Evolutionary conservation across 2,329 filamentous ascomycete species (phyloP).

Genomic region (Microsporum canis): DNA sequence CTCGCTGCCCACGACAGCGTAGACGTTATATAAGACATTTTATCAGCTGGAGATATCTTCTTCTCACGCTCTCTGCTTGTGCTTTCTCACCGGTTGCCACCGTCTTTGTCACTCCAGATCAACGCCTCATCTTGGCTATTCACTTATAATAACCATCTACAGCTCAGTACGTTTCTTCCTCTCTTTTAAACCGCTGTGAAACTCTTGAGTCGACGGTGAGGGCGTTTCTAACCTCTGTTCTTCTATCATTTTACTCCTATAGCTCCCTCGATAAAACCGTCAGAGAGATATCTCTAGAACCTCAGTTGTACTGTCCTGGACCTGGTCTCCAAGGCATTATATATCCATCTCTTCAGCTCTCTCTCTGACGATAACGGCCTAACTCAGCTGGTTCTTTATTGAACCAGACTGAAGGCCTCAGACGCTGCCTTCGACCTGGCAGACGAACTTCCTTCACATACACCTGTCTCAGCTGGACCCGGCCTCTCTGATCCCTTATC

Average conservation of each 20-base stretch:
- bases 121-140: not conserved
- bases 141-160: not conserved
- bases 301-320: not conserved
- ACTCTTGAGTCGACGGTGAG: not conserved
- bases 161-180: not conserved
- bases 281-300: not conserved
- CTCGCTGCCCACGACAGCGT: not conserved
- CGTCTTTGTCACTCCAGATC: not conserved
- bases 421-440: slow-evolving; percentile 56
- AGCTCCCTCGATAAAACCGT: not conserved
- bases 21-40: not conserved
- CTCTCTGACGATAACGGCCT: slow-evolving; percentile 20
- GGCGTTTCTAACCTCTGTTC: not conserved
- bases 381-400: slow-evolving; percentile 35
- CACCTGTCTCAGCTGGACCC: slow-evolving; percentile 52
- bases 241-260: not conserved
- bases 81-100: not conserved
- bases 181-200: not conserved
- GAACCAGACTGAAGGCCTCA: slow-evolving; percentile 34
- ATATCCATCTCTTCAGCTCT: not conserved
- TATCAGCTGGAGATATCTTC: not conserved
- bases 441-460: slow-evolving; percentile 50
- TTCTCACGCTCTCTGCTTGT: not conserved
- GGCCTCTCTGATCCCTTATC: slow-evolving; percentile 54
- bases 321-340: not conserved